Conservation (phyloP, 352 stramenopile genomes). For the Phytophthora lateralis region DNA sequence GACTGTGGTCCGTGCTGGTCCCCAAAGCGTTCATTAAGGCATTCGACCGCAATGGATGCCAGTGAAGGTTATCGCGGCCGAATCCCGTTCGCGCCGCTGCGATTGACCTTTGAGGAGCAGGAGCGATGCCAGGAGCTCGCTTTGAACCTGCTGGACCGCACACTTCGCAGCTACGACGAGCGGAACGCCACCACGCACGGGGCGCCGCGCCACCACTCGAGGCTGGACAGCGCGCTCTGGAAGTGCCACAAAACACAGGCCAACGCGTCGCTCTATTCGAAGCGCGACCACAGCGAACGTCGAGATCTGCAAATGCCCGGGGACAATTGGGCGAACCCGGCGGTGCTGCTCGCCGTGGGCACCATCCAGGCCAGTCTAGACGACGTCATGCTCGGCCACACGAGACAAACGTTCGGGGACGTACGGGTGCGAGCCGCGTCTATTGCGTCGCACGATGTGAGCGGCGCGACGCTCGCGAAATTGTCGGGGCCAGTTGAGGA, state of each 20-base stretch:
- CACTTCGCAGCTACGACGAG: conserved; percentile 39
- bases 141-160: conserved; percentile 39
- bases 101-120: conserved; percentile 39
- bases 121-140: conserved; percentile 44
- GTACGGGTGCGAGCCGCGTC: conserved; percentile 43
- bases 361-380: conserved; percentile 38
- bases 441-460: conserved; percentile 38
- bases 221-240: conserved; percentile 35
- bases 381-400: conserved; percentile 52
- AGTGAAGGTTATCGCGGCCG: conserved; percentile 15
- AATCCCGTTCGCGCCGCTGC: conserved; percentile 37
- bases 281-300: conserved; percentile 21
- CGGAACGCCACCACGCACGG: conserved; percentile 21
- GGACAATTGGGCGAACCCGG: conserved; percentile 19
- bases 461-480: conserved; percentile 39
- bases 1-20: no score
- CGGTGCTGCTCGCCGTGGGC: conserved; percentile 43
- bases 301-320: conserved; percentile 18
- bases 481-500: conserved; percentile 32
- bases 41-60: conserved; percentile 4
- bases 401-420: conserved; percentile 26
- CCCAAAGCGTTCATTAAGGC: no score
- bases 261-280: conserved; percentile 40
- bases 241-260: conserved; percentile 39
- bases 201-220: conserved; percentile 17